A percentile compares a stretch with the other conserved stretches of the same genome.
Evolutionary conservation across 75 land plant species (phyloP).

Genomic region (Isoetes taiwanensis): DNA sequence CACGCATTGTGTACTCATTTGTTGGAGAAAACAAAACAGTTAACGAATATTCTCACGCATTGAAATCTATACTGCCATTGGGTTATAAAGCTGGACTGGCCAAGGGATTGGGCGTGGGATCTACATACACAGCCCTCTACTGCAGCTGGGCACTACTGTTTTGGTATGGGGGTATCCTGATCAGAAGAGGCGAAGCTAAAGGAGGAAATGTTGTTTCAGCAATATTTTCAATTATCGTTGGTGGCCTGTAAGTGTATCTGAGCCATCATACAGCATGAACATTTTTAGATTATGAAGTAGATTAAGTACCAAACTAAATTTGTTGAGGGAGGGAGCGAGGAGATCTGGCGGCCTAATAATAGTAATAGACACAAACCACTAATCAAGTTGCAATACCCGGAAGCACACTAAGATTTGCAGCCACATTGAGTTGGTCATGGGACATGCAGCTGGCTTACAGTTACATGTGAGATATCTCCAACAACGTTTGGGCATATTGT

Average conservation of each 20-base stretch:
- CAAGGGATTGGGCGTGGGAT: constrained; percentile 39
- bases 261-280: no score
- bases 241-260: constrained; percentile 97
- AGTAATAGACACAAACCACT: no score
- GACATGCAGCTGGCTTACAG: no score
- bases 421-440: no score
- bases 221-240: constrained; percentile 69
- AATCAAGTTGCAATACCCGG: no score
- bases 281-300: no score
- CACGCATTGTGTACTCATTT: constrained; percentile 23
- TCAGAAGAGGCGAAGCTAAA: constrained; percentile 39
- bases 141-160: constrained; percentile 62
- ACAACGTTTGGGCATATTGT: no score
- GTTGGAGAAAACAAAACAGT: constrained; percentile 33
- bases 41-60: constrained; percentile 20
- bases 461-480: no score
- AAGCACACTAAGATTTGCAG: no score
- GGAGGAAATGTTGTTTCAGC: constrained; percentile 84
- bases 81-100: constrained; percentile 25
- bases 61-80: constrained; percentile 10
- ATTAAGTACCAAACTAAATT: no score
- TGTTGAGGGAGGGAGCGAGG: no score
- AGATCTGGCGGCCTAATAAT: no score
- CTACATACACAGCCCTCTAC: constrained; percentile 23
- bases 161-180: constrained; percentile 85